A percentile compares a stretch with the other conserved stretches of the same genome.
phyloP scores from a whole-genome alignment of 768 basidiomycete genomes.

The Calvatia gigantea region DNA sequence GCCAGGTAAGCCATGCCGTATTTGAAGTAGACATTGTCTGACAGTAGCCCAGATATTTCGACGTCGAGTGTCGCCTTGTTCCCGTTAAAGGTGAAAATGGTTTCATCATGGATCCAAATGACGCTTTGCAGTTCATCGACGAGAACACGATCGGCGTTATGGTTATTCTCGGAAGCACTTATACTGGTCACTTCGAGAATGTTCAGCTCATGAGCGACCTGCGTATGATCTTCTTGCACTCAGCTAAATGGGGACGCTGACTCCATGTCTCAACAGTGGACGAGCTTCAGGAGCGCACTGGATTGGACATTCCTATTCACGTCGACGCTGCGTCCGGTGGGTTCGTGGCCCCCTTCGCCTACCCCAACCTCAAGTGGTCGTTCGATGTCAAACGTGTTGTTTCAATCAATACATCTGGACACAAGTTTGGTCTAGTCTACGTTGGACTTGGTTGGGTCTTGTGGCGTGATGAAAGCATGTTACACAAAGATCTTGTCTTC shows the following conservation, averaged over 20 bases:
- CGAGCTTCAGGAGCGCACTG: constrained; percentile 49
- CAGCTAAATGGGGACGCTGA: neutral
- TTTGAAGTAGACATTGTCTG: neutral
- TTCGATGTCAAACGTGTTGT: constrained; percentile 56
- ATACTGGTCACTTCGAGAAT: constrained; percentile 64
- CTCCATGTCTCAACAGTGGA: constrained; percentile 34
- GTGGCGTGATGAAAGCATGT: constrained; percentile 52
- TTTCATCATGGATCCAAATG: constrained; percentile 53
- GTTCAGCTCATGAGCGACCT: constrained; percentile 53
- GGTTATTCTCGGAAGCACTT: constrained; percentile 48
- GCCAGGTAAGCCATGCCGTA: constrained; percentile 36
- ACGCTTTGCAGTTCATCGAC: constrained; percentile 57
- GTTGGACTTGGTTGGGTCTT: constrained; percentile 60
- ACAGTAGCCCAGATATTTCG: constrained; percentile 39
- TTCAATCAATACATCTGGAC: constrained; percentile 51
- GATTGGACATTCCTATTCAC: constrained; percentile 60
- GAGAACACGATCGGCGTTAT: constrained; percentile 72
- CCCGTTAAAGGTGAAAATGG: constrained; percentile 41
- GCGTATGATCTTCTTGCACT: constrained; percentile 24
- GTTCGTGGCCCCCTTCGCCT: constrained; percentile 62
- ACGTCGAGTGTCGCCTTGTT: constrained; percentile 55
- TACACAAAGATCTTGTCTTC: constrained; percentile 64
- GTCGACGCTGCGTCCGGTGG: constrained; percentile 65
- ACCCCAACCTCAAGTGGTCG: constrained; percentile 53
- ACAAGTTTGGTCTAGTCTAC: constrained; percentile 57